Percentiles rank a stretch among this genome's conserved stretches.
Conservation (phyloP, 2,329 filamentous ascomycete species). For the Dryadomyces quercus-mongolicae region DNA sequence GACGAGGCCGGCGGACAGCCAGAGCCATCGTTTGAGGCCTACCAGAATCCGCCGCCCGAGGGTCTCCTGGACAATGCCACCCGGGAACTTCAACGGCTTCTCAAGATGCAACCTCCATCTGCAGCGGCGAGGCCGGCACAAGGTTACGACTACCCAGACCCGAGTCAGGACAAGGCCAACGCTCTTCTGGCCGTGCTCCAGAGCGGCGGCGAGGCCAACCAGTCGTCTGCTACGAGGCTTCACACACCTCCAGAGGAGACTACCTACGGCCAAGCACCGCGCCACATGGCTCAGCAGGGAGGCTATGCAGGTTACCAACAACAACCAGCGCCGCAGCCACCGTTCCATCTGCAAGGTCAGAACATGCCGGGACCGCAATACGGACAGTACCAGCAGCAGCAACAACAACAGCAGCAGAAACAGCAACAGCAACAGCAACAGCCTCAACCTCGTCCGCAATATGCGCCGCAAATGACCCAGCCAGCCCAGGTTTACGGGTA, state of each 20-base stretch:
- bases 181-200: slow-evolving; percentile 43
- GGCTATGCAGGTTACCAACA: not conserved
- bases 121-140: not conserved
- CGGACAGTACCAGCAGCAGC: not conserved
- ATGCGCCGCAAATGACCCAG: not conserved
- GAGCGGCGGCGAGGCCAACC: slow-evolving; percentile 3
- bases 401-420: slow-evolving; percentile 1
- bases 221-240: slow-evolving; percentile 7
- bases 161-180: slow-evolving; percentile 31
- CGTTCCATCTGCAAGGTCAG: slow-evolving; percentile 4
- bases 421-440: not conserved
- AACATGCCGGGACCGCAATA: not conserved
- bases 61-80: slow-evolving; percentile 39
- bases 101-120: slow-evolving; percentile 38
- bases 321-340: slow-evolving; percentile 2
- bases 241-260: slow-evolving; percentile 43
- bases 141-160: not conserved
- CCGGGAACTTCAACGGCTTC: slow-evolving; percentile 38
- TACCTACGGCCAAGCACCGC: slow-evolving; percentile 31
- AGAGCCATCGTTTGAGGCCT: slow-evolving; percentile 18
- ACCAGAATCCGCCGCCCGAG: slow-evolving; percentile 24
- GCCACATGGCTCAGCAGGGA: slow-evolving; percentile 16
- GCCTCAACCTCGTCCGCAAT: not conserved
- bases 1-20: slow-evolving; percentile 42
- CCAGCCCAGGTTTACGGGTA: not conserved